These are phyloP conservation scores for Scedosporium apiospermum DNA, from an alignment of 2,329 filamentous ascomycete genomes.

Conservation along the genomic window DNA sequence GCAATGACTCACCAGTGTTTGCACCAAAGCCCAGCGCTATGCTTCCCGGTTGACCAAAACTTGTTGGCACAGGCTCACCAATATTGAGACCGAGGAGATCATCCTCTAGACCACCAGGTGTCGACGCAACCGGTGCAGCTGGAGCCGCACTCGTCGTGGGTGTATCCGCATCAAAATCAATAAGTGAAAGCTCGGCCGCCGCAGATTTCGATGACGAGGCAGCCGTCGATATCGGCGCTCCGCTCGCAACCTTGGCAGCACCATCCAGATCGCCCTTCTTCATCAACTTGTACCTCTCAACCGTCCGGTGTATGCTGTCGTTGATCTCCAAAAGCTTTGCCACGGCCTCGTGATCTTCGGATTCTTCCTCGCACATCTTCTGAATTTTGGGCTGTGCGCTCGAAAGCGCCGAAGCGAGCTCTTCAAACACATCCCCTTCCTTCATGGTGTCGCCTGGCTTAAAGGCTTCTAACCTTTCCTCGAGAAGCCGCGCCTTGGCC, in stretches of 20 bases:
- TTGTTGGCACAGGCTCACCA: conserved; percentile 42
- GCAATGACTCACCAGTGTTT: conserved; percentile 47
- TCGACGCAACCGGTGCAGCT: conserved; percentile 27
- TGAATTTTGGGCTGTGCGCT: conserved; percentile 98
- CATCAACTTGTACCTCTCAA: conserved; percentile 89
- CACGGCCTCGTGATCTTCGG: conserved; percentile 91
- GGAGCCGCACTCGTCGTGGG: conserved; percentile 39
- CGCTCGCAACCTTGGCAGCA: conserved; percentile 73
- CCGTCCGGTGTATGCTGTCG: conserved; percentile 94
- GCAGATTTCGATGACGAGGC: conserved; percentile 36
- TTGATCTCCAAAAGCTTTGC: conserved; percentile 95
- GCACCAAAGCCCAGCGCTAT: conserved; percentile 74
- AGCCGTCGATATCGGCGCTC: conserved; percentile 41
- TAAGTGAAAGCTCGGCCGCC: conserved; percentile 73
- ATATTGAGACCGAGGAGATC: conserved; percentile 86
- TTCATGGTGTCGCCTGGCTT: conserved; percentile 69
- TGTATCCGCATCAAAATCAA: conserved; percentile 71
- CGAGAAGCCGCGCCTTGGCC: conserved; percentile 83
- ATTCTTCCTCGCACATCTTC: conserved; percentile 99
- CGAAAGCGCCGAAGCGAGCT: conserved; percentile 79
- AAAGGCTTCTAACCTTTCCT: conserved; percentile 85
- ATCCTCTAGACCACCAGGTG: conserved; percentile 67
- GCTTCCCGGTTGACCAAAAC: conserved; percentile 65
- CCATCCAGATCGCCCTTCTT: conserved; percentile 89
- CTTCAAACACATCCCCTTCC: conserved; percentile 62